Evolutionary conservation across 805 yeast species (phyloP), one percentile per base, ranked within the genome.

Genomic region (Sugiyamaella boreocaroliniensis): DNA sequence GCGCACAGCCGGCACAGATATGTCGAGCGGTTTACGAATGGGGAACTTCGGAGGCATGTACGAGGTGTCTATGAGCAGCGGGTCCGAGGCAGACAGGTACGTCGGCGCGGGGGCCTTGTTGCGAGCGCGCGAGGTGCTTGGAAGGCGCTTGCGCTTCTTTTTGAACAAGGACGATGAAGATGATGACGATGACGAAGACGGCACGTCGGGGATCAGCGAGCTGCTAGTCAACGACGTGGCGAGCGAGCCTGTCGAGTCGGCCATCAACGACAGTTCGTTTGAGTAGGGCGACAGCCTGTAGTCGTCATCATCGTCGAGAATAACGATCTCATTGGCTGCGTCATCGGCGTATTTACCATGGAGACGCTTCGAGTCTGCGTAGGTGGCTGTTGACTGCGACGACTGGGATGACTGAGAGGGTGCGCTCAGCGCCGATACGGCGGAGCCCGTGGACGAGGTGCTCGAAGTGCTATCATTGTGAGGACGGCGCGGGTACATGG

Each of bases 11-110:
- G 55, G 59, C 29, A 66, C 70, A 2, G 47, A 52, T 6, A 67
- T 65, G 37, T 64, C 68, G 18, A 51, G 50, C 32, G 68, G 63
- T 53, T 67, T 67, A 15, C 49, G 48, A 9, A 63, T 60, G 29
- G 65, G 67, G 47, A 53, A 50, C 43, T 48, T 47, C 4, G 64
- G 64, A 2, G 61, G 55, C 15, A 45, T n/a, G 15, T 45, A 45
- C 9, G 20, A 6, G 4, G 37, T 32, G 37, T 32, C 37, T 32
- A 32, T 32, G 37, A 32, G 37, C 37, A 32, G 37, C n/a, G 37
- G 37, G n/a, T 32, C 37, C n/a, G 37, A 32, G 4, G 37, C 37
- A 4, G 37, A 10, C n/a, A 32, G n/a, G 37, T 32, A 32, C 11
- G 37, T 11, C 4, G 37, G 37, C 5, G 37, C 37, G 37, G 37